Evolutionary conservation across 805 yeast species (phyloP).

Genomic region (Spathaspora passalidarum): DNA sequence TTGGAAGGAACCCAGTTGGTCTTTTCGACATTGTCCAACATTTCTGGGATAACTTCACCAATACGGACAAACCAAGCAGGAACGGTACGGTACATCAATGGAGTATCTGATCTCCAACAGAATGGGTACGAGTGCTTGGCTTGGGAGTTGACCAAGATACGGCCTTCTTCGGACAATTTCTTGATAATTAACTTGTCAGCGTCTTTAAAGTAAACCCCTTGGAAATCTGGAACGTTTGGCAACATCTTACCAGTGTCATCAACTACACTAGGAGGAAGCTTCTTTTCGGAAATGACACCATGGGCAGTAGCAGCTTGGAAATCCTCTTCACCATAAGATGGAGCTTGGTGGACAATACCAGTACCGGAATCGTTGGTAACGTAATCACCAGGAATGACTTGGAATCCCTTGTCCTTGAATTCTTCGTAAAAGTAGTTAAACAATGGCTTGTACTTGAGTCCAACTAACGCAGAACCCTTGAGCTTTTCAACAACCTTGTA

Average conservation of each 20-base stretch:
- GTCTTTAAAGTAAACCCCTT: constrained; percentile 88
- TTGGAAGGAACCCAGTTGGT: constrained; percentile 93
- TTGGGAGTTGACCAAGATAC: constrained; percentile 73
- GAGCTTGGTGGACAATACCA: constrained; percentile 98
- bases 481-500: constrained; percentile 77
- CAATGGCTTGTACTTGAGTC: constrained; percentile 76
- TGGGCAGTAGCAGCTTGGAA: constrained; percentile 72
- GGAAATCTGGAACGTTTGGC: constrained; percentile 65
- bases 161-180: constrained; percentile 72
- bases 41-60: constrained; percentile 80
- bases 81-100: constrained; percentile 90
- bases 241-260: constrained; percentile 92
- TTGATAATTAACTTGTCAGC: constrained; percentile 92
- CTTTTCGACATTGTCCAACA: constrained; percentile 78
- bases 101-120: constrained; percentile 99
- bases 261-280: constrained; percentile 87
- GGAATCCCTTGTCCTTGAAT: constrained; percentile 76
- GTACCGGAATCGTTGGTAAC: constrained; percentile 96
- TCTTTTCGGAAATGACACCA: constrained; percentile 69
- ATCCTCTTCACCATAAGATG: constrained; percentile 99
- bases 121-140: constrained; percentile 96
- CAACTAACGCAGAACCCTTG: constrained; percentile 76
- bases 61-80: constrained; percentile 99
- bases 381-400: constrained; percentile 76
- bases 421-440: constrained; percentile 76